Evolutionary conservation across 2,329 filamentous ascomycete genomes (phyloP), one percentile per base, ranked within the genome.

Genomic region (Periconia digitata): DNA sequence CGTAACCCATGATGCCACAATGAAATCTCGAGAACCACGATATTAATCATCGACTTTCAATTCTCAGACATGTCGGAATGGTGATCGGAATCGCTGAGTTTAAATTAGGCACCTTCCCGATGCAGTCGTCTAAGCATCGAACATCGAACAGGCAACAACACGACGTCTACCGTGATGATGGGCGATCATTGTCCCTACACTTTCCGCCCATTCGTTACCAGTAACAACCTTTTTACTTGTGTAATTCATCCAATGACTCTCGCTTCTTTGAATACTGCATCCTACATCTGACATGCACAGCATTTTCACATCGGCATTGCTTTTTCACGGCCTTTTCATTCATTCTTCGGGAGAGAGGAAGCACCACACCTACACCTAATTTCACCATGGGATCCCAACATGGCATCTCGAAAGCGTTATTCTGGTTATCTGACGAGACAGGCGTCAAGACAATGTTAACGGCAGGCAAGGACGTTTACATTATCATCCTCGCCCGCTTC

Each of bases 401-500:
- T 43, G 38, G 27, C n/a, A 24, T 51, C 39, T 8, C 34, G 12
- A 54, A 44, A 22, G 57, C 47, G 18, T 35, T 34, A 18, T 47
- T 37, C 50, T 66, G 63, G 64, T 53, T 66, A 8, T 54, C 55
- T 10, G 39, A 51, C n/a, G 67, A 70, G 44, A 53, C 68, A 5
- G 67, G 67, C 2, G 53, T 70, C 8, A 44, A 52, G 16, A 66
- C 67, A 1, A 63, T 70, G 57, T 51, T 27, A 24, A 44, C 51
- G 15, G 63, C 59, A 1, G 55, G 62, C 3, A 60, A 54, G 46
- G 67, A 70, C 24, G 60, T 68, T 13, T 63, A 67, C 47, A 57
- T 73, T 29, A 54, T 74, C 20, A 67, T 73, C 41, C 36, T 70
- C 2, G 49, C 62, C n/a, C 68, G 71, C 12, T 70, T 59, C 46